Evolutionary conservation across 2,329 filamentous ascomycete genomes (phyloP), one percentile per base, ranked within the genome.

Genomic region (Tricladium varicosporioides): DNA sequence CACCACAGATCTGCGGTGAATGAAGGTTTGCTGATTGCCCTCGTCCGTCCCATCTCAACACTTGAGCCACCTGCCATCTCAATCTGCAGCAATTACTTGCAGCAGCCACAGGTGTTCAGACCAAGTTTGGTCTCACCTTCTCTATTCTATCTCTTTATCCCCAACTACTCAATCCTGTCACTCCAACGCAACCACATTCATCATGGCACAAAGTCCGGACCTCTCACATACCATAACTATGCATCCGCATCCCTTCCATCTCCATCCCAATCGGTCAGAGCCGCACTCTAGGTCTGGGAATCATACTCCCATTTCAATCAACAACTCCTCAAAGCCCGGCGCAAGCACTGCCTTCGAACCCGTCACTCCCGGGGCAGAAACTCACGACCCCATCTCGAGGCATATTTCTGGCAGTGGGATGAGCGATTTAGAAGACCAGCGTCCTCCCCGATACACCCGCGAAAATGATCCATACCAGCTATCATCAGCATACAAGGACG

Each of bases 391-490:
- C 8, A 62, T 68, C 44, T 60, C 69, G 11, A 61, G 68, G 50
- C 64, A 69, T 51, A 40, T 53, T 22, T 60, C 62, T 22, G 22
- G 22, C 22, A 54, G 54, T 48, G 55, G 53, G 13, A 59, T 65
- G 60, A 67, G 64, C 44, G 78, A 81, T 59, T 72, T 78, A 56
- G 79, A 81, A 67, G 65, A 63, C 8, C 67, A 70, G 68, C 54
- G 61, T 16, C 62, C 67, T 4, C 62, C 67, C 2, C 60, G 61
- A 54, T 69, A 69, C 54, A 66, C 59, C 7, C 63, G 62, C 22
- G 84, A 86, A 63, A 88, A 84, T 67, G 93, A 97, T 66, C 93
- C 93, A 0, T 94, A 91, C 73, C 84, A 86, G 54, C 85, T 97
- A 3, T 85, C 89, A 0, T 82, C 83, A 2, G 85, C 84, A 53